phyloP scores from a whole-genome alignment of 441 rosid species.

The Cnidoscolus chayamansa region DNA sequence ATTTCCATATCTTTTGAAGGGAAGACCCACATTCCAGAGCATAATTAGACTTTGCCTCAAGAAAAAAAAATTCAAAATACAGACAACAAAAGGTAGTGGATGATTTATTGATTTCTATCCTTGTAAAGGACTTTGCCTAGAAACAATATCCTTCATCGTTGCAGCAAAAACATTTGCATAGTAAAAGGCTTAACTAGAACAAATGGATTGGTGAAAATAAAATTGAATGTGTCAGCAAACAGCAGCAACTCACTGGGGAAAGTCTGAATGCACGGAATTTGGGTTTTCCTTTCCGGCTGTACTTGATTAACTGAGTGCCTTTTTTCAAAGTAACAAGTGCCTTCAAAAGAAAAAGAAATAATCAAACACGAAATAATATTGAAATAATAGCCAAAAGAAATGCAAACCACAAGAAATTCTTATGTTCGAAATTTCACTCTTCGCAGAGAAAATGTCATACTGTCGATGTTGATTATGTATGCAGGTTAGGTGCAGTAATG shows the following conservation, averaged over 20 bases:
- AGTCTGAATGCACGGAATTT: conserved; percentile 89
- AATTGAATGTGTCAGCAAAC: background rate
- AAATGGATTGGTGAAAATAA: background rate
- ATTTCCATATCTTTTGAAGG: background rate
- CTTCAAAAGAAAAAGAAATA: conserved; percentile 34
- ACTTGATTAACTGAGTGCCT: conserved; percentile 82
- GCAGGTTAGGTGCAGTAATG: no score
- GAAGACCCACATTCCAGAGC: background rate
- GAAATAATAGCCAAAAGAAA: background rate
- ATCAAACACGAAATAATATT: background rate
- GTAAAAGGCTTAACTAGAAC: background rate
- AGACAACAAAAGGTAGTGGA: no score
- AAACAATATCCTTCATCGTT: background rate
- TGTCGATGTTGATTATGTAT: background rate
- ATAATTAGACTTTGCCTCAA: background rate
- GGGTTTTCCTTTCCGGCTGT: conserved; percentile 88
- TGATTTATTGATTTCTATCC: background rate
- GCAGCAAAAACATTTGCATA: background rate
- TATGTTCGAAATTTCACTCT: background rate
- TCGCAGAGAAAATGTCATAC: background rate
- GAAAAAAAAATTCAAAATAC: no score
- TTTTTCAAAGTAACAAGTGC: conserved; percentile 76
- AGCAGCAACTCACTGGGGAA: conserved; percentile 58
- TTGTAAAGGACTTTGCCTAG: background rate
- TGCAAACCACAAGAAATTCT: background rate